phyloP scores from a whole-genome alignment of 2,329 filamentous ascomycete genomes.

The Colletotrichum sp. region DNA sequence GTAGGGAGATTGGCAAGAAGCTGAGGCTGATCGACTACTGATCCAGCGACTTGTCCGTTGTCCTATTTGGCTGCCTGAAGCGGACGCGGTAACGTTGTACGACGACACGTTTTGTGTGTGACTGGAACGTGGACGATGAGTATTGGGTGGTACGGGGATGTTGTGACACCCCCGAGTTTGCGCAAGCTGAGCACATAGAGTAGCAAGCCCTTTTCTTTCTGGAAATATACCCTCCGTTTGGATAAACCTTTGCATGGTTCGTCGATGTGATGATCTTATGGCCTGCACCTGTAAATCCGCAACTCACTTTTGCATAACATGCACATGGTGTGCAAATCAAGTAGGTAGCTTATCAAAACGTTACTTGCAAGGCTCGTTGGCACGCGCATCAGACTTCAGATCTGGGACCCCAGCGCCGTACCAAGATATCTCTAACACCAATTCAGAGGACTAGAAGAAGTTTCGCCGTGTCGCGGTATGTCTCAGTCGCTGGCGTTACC shows the following conservation, averaged over 20 bases:
- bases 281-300: not conserved
- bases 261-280: not conserved
- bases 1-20: conserved; percentile 78
- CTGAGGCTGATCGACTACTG: conserved; percentile 73
- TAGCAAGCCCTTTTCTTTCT: not conserved
- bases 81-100: not conserved
- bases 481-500: not conserved
- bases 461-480: not conserved
- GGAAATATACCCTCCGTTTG: conserved; percentile 2
- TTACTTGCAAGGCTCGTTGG: too few relatives aligned
- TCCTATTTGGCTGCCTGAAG: too few relatives aligned
- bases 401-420: not conserved
- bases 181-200: not conserved
- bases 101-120: not conserved
- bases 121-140: not conserved
- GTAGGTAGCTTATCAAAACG: not conserved
- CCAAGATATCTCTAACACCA: not conserved
- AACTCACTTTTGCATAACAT: not conserved
- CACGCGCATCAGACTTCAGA: too few relatives aligned
- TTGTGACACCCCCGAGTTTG: not conserved
- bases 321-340: not conserved
- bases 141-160: not conserved
- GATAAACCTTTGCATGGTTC: not conserved
- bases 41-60: not conserved
- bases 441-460: not conserved